These are phyloP conservation scores for Fragilariopsis cylindrus DNA, from an alignment of 108 stramenopile species.

Conservation along the genomic window DNA sequence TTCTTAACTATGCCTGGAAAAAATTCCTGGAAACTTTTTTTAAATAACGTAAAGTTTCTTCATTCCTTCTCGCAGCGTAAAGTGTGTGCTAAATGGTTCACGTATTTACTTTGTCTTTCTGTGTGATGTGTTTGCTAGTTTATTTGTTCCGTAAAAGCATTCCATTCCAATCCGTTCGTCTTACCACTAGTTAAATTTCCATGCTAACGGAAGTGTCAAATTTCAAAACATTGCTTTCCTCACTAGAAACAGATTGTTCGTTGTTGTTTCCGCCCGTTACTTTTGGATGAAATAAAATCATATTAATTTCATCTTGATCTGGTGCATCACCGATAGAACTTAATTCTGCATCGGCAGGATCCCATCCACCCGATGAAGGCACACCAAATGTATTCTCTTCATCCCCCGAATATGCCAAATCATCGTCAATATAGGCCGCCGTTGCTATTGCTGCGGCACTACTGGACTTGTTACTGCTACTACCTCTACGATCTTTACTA, in stretches of 20 bases:
- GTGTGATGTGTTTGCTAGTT: too few relatives aligned
- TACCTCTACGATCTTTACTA: neutral
- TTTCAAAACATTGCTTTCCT: neutral
- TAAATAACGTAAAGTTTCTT: too few relatives aligned
- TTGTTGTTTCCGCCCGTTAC: neutral
- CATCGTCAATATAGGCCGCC: neutral
- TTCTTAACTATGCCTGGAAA: too few relatives aligned
- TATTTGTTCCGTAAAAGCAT: too few relatives aligned
- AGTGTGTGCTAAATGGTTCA: too few relatives aligned
- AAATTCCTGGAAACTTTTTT: too few relatives aligned
- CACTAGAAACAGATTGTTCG: neutral
- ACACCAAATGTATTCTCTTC: conserved; percentile 17
- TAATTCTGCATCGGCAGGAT: conserved; percentile 12
- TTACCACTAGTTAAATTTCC: neutral
- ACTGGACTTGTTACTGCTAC: neutral
- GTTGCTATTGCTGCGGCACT: neutral
- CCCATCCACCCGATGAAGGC: conserved; percentile 15
- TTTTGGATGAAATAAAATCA: conserved; percentile 1
- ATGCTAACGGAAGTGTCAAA: neutral
- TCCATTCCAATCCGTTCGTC: neutral
- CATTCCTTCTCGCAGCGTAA: too few relatives aligned
- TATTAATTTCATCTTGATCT: conserved; percentile 1
- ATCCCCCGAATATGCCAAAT: conserved; percentile 14
- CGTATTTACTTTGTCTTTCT: too few relatives aligned
- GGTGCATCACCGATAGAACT: conserved; percentile 10